Base-by-base conservation (phyloP, 1,284 basidiomycete species). In the Golubevia sp. region DNA sequence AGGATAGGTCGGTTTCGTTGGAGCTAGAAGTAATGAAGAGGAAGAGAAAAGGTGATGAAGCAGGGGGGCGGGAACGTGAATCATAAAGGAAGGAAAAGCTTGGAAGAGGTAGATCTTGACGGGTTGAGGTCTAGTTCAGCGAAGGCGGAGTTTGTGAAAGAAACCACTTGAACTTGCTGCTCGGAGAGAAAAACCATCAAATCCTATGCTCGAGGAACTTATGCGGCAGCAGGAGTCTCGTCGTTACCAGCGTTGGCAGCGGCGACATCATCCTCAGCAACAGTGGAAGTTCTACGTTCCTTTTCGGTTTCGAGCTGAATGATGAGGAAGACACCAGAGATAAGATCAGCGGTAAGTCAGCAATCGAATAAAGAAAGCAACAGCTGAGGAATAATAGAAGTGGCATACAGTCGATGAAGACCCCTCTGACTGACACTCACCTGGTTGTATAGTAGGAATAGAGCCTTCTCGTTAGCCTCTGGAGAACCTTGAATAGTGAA, bases 401-500 rank as follows among this genome's bases (percentile, higher is more conserved):
- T 49, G 24, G 24, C 51, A 30, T 25, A 53, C 51, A 53, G 13
- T n/a, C 51, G 20, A 53, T 4, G 24, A 27, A 15, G 6, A 34
- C 20, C 2, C 13, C 50, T 25, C n/a, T 13, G n/a, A 44, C 27
- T 59, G 30, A 13, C 21, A 62, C 56, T 59, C 34, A 63, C 58
- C 84, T 96, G 94, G 82, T 97, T 96, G 87, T 99, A 99, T 66
- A 99, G 88, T 70, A 99, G 86, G 88, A 96, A 98, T 61, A 99
- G 87, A 1, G 96, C 96, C 86, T 95, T 94, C 86, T 97, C 95
- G 83, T 83, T 77, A 58, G 68, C 66, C 86, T 97, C 95, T 57
- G 94, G 91, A 3, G 94, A 95, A 63, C 96, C 96, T 66, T 97
- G 89, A 83, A 99, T 98, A 65, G 97, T 97, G 86, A 99, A 99